These are phyloP conservation scores for Lichenothelia convexa DNA, from an alignment of 495 filamentous ascomycete genomes.

Conservation along the genomic window DNA sequence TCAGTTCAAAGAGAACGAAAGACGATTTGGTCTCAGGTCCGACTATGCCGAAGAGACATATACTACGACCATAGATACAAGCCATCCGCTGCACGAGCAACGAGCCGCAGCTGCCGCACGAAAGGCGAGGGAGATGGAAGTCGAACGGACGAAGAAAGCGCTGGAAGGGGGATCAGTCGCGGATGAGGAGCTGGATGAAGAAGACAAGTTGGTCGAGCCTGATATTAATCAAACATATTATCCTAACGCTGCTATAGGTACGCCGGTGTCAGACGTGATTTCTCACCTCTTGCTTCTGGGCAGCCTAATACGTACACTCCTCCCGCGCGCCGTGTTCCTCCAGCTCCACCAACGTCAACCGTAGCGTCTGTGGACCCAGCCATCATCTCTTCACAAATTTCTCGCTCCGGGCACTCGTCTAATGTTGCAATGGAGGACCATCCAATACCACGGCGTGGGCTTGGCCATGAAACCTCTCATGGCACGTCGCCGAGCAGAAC, in stretches of 20 bases:
- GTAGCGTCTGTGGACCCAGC: constrained; percentile 63
- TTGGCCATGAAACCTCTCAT: too few relatives aligned
- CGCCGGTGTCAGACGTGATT: constrained; percentile 73
- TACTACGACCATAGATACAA: constrained; percentile 74
- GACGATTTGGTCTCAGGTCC: constrained; percentile 66
- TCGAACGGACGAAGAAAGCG: constrained; percentile 41
- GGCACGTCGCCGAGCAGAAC: too few relatives aligned
- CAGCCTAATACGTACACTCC: constrained; percentile 72
- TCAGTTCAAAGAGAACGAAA: constrained; percentile 82
- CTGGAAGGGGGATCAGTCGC: too few relatives aligned
- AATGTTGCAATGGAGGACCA: constrained; percentile 1
- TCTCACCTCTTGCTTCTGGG: constrained; percentile 44
- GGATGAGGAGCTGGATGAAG: constrained; percentile 72
- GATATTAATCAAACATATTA: constrained; percentile 4
- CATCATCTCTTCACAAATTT: constrained; percentile 60
- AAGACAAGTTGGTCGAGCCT: constrained; percentile 54
- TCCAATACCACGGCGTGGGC: too few relatives aligned
- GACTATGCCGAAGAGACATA: constrained; percentile 90
- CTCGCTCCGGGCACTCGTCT: constrained; percentile 27
- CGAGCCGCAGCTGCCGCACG: constrained; percentile 57
- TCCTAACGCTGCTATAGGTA: constrained; percentile 39
- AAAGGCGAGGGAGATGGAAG: constrained; percentile 85
- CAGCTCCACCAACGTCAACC: constrained; percentile 48
- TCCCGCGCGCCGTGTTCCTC: constrained; percentile 64
- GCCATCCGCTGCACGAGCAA: constrained; percentile 59